Evolutionary conservation across 83 land plant genomes (phyloP).

Genomic region (Diphasiastrum complanatum): DNA sequence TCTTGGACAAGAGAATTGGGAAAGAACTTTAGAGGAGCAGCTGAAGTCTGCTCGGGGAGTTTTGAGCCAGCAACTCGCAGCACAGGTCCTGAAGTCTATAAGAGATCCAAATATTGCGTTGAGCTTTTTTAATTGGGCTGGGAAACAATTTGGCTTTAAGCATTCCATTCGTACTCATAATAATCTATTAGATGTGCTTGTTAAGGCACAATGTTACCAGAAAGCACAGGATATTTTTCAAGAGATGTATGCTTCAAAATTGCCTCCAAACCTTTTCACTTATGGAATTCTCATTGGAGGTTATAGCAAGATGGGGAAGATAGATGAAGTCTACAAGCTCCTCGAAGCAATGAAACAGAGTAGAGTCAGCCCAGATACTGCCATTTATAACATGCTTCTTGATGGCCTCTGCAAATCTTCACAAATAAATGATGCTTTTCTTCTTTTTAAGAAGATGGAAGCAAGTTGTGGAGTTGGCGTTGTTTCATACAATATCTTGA

Average conservation of each 20-base stretch:
- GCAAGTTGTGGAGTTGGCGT: conserved; percentile 19
- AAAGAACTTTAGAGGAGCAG: too few relatives aligned
- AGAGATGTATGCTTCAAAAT: background rate
- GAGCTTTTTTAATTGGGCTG: background rate
- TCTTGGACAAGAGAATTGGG: too few relatives aligned
- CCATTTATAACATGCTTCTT: conserved; percentile 21
- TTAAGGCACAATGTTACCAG: background rate
- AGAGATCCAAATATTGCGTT: background rate
- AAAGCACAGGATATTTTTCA: background rate
- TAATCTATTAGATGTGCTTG: background rate
- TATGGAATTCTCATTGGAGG: background rate
- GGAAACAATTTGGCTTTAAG: background rate
- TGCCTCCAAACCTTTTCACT: background rate
- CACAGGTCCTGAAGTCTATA: background rate
- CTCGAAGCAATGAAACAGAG: conserved; percentile 33
- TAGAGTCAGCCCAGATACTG: conserved; percentile 15
- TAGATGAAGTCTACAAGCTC: conserved; percentile 30
- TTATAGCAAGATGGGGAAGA: conserved; percentile 14
- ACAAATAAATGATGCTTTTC: too few relatives aligned
- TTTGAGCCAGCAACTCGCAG: too few relatives aligned
- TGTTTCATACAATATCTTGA: conserved; percentile 21
- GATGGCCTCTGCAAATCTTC: conserved; percentile 32
- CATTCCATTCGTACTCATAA: background rate
- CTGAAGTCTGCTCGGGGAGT: too few relatives aligned
- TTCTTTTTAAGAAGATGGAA: too few relatives aligned